A percentile compares a stretch with the other conserved stretches of the same genome.
Evolutionary conservation across 1,284 basidiomycete genomes (phyloP).

Genomic region (Gomphus bonarii): DNA sequence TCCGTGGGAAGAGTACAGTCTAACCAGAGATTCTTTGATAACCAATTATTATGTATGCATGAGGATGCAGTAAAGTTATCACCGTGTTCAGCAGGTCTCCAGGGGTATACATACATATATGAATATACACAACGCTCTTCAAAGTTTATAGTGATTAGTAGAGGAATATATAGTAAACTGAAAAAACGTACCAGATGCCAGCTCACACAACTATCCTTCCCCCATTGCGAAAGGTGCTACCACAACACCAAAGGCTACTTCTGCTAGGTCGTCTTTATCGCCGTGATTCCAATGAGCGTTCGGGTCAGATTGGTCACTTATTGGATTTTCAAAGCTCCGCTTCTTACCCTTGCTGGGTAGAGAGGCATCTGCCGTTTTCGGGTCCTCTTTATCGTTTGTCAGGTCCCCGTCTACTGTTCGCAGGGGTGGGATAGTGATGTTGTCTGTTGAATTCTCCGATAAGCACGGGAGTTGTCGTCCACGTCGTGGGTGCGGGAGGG

Average conservation of each 20-base stretch:
- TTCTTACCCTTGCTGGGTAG: neutral
- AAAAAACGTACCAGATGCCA: neutral
- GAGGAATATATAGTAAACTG: neutral
- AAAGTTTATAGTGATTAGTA: neutral
- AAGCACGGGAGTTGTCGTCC: neutral
- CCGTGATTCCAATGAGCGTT: neutral
- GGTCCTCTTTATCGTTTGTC: neutral
- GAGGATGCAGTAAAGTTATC: no score
- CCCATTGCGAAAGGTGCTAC: neutral
- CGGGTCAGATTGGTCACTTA: neutral
- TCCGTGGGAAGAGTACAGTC: neutral
- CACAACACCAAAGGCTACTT: slow-evolving; percentile 3
- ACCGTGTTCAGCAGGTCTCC: no score
- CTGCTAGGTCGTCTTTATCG: neutral
- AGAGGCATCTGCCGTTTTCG: neutral
- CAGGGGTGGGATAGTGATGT: neutral
- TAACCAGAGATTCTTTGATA: no score
- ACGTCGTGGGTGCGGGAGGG: neutral
- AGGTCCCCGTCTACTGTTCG: neutral
- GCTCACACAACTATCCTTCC: neutral
- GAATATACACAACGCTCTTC: neutral
- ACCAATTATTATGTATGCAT: no score
- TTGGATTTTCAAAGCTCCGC: neutral
- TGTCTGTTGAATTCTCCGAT: neutral
- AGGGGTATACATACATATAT: neutral